Conservation (phyloP, 768 basidiomycete species). For the Panellus pusillus region DNA sequence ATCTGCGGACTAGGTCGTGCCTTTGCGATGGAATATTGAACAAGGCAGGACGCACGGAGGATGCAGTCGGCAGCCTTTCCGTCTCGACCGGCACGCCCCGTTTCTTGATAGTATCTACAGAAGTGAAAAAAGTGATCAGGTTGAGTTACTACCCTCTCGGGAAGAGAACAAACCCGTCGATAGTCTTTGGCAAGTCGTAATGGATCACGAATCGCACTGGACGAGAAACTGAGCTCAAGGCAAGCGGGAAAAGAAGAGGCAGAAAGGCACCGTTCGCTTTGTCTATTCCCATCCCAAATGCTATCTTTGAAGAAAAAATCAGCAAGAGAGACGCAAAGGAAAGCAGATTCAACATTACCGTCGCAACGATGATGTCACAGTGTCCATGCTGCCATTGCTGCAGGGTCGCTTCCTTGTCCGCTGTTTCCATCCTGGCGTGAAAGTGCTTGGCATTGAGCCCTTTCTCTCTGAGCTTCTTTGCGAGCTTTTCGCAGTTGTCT, state of each 20-base stretch:
- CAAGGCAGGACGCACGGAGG: conserved; percentile 60
- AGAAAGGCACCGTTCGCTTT: conserved; percentile 65
- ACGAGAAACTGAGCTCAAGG: conserved; percentile 4
- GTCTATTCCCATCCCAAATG: conserved; percentile 89
- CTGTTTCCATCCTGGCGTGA: conserved; percentile 73
- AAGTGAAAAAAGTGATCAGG: neutral
- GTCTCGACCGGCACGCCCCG: conserved; percentile 94
- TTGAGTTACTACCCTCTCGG: neutral
- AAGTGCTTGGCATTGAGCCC: conserved; percentile 74
- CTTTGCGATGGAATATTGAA: neutral
- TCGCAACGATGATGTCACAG: conserved; percentile 88
- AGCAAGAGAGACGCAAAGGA: neutral
- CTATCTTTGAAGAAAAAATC: conserved; percentile 41
- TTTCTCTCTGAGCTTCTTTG: conserved; percentile 60
- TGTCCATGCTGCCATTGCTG: conserved; percentile 71
- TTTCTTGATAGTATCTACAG: conserved; percentile 88
- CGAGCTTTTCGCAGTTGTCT: conserved; percentile 77
- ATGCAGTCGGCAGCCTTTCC: conserved; percentile 82
- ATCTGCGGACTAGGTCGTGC: conserved; percentile 42
- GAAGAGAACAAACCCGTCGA: conserved; percentile 57
- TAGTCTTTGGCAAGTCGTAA: conserved; percentile 72
- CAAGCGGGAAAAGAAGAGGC: neutral
- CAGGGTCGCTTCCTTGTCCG: conserved; percentile 64
- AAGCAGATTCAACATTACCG: conserved; percentile 48
- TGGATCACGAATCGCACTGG: conserved; percentile 93